Base-by-base conservation (phyloP, 768 basidiomycete species). In the Lentinula raphanica region DNA sequence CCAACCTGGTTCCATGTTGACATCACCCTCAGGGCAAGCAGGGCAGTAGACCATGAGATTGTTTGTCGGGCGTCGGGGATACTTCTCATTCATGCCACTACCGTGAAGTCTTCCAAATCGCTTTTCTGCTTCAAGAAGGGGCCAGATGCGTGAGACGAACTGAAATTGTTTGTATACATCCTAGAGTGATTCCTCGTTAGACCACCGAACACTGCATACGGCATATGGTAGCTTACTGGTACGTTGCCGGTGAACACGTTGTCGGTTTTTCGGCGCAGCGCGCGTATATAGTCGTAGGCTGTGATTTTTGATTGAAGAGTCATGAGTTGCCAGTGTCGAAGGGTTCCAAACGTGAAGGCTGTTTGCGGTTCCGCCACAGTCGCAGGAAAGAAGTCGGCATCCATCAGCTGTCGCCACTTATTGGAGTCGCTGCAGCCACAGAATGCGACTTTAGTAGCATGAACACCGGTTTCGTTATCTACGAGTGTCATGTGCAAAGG, bases 11-110 rank as follows among this genome's bases (percentile, higher is more conserved):
- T 65, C 64, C n/a, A 71, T 59, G 58, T 71, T 71, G 50, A 72
- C 45, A 27, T 63, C 61, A 48, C 63, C 44, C 32, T 72, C 64
- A 12, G 69, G 71, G 53, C 71, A 72, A 12, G 66, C 61, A 3
- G 63, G 63, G 32, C 69, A 71, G 32, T 57, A 55, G 5, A 67
- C 44, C 25, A 58, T 58, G 17, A 68, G 32, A 7, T 61, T 64
- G n/a, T 59, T 48, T 36, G 31, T 19, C 12, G 51, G 50, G 9
- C 62, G 53, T 38, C 50, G 40, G 6, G 62, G 27, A 19, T 69
- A 19, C 17, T 62, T 5, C 4, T 23, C 5, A 39, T 67, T 62
- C 60, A 67, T 65, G 7, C 32, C 32, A 32, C 12, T 32, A 2
- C 56, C 59, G 17, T 61, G 63, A 2, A 59, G 54, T 48, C 68